phyloP scores from a whole-genome alignment of 805 yeast species.

The Tanozyma kutaoensis region DNA sequence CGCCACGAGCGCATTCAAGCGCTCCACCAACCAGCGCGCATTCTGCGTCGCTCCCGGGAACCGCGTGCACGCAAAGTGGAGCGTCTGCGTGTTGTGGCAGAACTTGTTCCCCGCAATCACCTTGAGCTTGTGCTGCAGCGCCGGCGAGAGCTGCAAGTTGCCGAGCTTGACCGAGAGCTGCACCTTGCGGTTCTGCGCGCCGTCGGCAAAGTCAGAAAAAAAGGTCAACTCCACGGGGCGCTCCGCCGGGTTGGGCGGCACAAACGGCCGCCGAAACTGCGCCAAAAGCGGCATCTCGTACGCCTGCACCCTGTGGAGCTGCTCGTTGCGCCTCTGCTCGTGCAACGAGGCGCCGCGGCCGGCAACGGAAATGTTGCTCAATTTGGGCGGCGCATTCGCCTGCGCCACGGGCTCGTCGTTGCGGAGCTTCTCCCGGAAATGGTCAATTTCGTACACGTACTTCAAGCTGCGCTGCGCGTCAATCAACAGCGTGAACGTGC shows the following conservation, averaged over 20 bases:
- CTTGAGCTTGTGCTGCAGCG: constrained; percentile 60
- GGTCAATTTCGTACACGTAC: constrained; percentile 27
- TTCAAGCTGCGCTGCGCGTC: constrained; percentile 18
- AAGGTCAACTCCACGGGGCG: constrained; percentile 57
- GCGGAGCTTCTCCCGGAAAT: constrained; percentile 27
- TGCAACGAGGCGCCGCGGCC: constrained; percentile 23
- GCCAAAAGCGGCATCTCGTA: constrained; percentile 82
- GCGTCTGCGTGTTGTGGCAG: constrained; percentile 41
- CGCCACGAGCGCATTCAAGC: constrained; percentile 43
- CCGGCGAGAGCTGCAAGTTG: constrained; percentile 38
- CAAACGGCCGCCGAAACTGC: constrained; percentile 60
- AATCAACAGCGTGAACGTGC: constrained; percentile 21
- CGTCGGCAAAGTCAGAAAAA: constrained; percentile 61
- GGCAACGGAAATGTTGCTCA: constrained; percentile 21
- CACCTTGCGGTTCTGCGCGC: constrained; percentile 54
- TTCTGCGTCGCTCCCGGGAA: constrained; percentile 78
- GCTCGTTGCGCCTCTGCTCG: constrained; percentile 57
- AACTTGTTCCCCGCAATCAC: constrained; percentile 71
- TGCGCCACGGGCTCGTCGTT: constrained; percentile 23
- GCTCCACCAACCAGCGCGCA: constrained; percentile 56
- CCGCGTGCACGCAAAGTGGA: constrained; percentile 53
- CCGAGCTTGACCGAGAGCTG: constrained; percentile 38
- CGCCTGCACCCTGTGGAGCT: constrained; percentile 73
- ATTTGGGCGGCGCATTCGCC: constrained; percentile 25
- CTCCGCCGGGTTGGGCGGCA: constrained; percentile 26